Conservation (phyloP, 805 yeast species). For the Candida berthetii region DNA sequence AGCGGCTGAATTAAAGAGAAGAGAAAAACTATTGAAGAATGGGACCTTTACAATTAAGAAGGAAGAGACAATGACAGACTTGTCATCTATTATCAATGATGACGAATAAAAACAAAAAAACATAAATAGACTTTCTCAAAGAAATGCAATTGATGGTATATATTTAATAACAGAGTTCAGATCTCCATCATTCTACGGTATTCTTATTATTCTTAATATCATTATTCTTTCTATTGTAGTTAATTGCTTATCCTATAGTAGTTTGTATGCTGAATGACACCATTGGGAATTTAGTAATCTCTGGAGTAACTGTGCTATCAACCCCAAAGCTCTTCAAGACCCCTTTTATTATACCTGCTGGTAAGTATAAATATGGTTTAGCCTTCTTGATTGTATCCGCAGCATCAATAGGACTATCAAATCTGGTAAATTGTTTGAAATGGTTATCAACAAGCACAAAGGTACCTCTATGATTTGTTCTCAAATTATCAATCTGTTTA, state of each 20-base stretch:
- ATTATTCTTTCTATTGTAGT: too few species aligned
- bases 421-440: slow-evolving; percentile 46
- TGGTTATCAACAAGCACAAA: slow-evolving; percentile 70
- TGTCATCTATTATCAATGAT: slow-evolving; percentile 31
- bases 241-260: slow-evolving; percentile 1
- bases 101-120: too few species aligned
- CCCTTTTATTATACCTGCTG: slow-evolving; percentile 74
- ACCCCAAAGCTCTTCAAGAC: slow-evolving; percentile 65
- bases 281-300: slow-evolving; percentile 51
- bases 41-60: slow-evolving; percentile 22
- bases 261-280: slow-evolving; percentile 75
- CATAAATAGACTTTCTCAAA: not conserved
- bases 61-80: slow-evolving; percentile 44
- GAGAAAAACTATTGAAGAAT: slow-evolving; percentile 43
- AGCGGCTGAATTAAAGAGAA: slow-evolving; percentile 36
- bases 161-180: too few species aligned
- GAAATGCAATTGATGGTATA: not conserved
- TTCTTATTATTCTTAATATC: too few species aligned
- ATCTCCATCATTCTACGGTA: too few species aligned
- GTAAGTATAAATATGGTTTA: slow-evolving; percentile 55
- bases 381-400: slow-evolving; percentile 39
- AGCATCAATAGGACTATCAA: slow-evolving; percentile 38
- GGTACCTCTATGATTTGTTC: slow-evolving; percentile 88
- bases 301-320: slow-evolving; percentile 59
- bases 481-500: slow-evolving; percentile 85